phyloP scores from a whole-genome alignment of 2,329 filamentous ascomycete species.

The Emericellopsis atlantica region DNA sequence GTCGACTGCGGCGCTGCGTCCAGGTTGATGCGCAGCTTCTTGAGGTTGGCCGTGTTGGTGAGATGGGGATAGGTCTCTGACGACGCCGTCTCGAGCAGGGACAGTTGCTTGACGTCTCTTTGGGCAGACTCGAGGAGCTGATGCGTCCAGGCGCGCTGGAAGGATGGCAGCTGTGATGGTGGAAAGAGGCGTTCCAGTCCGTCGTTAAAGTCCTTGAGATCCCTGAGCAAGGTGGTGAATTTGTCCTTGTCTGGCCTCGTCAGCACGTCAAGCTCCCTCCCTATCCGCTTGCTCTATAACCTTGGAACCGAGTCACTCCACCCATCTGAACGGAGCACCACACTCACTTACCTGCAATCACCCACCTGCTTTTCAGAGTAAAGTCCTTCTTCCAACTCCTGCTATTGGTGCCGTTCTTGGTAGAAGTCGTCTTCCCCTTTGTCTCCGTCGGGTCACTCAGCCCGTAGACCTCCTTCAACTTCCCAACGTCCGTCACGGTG shows the following conservation, averaged over 20 bases:
- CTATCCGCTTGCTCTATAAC: no score
- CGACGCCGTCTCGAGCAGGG: slow-evolving; percentile 26
- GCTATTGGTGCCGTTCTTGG: slow-evolving; percentile 4
- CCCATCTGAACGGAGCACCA: no score
- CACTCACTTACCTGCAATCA: slow-evolving; percentile 21
- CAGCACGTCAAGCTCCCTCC: not conserved
- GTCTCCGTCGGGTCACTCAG: slow-evolving; percentile 16
- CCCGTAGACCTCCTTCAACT: slow-evolving; percentile 27
- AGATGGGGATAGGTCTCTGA: slow-evolving; percentile 27
- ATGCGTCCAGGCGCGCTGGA: slow-evolving; percentile 32
- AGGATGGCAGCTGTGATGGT: slow-evolving; percentile 23
- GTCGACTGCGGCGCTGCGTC: slow-evolving; percentile 24
- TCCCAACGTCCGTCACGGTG: slow-evolving; percentile 30
- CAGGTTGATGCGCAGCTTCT: slow-evolving; percentile 32
- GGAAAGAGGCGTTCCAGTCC: slow-evolving; percentile 33
- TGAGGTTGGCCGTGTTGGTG: slow-evolving; percentile 27
- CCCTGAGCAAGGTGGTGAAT: slow-evolving; percentile 23
- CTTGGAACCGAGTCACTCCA: no score
- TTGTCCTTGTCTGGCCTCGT: slow-evolving; percentile 26
- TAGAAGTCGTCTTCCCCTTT: slow-evolving; percentile 3
- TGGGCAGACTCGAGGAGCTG: slow-evolving; percentile 31
- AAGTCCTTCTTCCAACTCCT: slow-evolving; percentile 20
- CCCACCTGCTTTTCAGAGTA: slow-evolving; percentile 25
- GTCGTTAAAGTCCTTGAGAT: slow-evolving; percentile 34
- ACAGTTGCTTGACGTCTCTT: slow-evolving; percentile 25